Base-by-base conservation (phyloP, 305 asterid genomes). In the Fraxinus baroniana region DNA sequence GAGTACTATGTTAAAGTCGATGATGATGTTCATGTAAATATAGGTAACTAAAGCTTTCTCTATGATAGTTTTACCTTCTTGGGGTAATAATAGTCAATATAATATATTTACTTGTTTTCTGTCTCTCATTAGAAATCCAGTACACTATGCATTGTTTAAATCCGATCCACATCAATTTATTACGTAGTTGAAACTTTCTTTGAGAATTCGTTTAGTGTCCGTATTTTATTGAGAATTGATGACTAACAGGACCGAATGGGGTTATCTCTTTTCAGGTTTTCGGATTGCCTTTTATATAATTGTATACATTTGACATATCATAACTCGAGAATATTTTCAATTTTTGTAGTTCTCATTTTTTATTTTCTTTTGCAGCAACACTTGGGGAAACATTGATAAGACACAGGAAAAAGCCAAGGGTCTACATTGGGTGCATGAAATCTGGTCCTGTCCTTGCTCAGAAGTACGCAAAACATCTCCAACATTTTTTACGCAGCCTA, bases 391-490 rank as follows among this genome's bases (percentile, higher is more conserved):
- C 97, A 8, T 85, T 95, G 85, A 92, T 90, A 13, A 90, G 93
- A 77, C 93, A 95, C 52, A 79, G 94, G 7, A 90, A 89, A 82
- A 93, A 90, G 87, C 93, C 91, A 41, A 87, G 95, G 82, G 91
- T 92, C 39, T 95, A 95, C 83, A 85, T 91, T 73, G 97, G 98
- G 57, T 95, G 98, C 75, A 95, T 95, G 98, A 95, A 95, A 87
- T 95, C 98, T 1, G 98, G 98, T 39, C 98, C 98, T 1, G 98
- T 95, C 81, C 91, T 95, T n/a, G 89, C 99, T 84, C 97, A 91
- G 81, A 94, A 93, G 99, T 95, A 87, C 10, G 80, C 26, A 26
- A 36, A 37, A 18, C 79, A 32, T 55, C 80, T 12, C 20, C 32
- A 33, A 10, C 17, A 75, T 62, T 55, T 55, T 17, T 1, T 7